These are phyloP conservation scores for Podaxis sp. DNA, from an alignment of 768 basidiomycete species.

Conservation along the genomic window DNA sequence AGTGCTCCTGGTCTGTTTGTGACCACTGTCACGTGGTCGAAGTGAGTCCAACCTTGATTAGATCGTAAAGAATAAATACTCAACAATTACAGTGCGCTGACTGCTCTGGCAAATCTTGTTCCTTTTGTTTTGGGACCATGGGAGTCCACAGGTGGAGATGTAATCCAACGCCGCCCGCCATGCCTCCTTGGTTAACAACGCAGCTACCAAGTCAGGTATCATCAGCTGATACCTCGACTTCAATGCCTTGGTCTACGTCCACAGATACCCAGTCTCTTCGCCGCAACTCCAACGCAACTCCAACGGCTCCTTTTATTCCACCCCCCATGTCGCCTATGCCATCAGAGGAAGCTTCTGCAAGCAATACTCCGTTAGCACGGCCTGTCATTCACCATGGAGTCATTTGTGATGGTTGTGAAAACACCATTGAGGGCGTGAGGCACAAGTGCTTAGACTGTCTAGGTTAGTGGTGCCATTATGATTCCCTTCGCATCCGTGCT, in stretches of 20 bases:
- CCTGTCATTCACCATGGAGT: constrained; percentile 54
- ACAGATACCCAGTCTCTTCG: background rate
- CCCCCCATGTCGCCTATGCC: background rate
- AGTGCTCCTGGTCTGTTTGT: constrained; percentile 34
- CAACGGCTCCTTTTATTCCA: constrained; percentile 6
- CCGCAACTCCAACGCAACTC: background rate
- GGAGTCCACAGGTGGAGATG: constrained; percentile 6
- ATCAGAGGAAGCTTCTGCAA: constrained; percentile 14
- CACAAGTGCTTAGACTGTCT: constrained; percentile 82
- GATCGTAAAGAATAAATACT: background rate
- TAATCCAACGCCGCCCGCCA: background rate
- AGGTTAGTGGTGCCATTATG: constrained; percentile 36
- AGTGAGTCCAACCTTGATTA: constrained; percentile 25
- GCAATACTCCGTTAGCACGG: background rate
- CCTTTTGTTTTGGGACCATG: constrained; percentile 9
- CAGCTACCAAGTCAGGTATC: background rate
- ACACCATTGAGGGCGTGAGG: constrained; percentile 58
- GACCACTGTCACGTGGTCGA: constrained; percentile 33
- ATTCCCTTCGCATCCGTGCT: background rate
- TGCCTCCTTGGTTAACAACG: background rate
- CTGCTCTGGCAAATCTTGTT: constrained; percentile 5
- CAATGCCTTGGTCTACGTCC: constrained; percentile 7
- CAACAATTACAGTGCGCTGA: background rate
- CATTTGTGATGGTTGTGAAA: constrained; percentile 64
- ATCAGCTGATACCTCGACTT: background rate